Base-by-base conservation (phyloP, 306 rosid species). In the Mimosa pudica region DNA sequence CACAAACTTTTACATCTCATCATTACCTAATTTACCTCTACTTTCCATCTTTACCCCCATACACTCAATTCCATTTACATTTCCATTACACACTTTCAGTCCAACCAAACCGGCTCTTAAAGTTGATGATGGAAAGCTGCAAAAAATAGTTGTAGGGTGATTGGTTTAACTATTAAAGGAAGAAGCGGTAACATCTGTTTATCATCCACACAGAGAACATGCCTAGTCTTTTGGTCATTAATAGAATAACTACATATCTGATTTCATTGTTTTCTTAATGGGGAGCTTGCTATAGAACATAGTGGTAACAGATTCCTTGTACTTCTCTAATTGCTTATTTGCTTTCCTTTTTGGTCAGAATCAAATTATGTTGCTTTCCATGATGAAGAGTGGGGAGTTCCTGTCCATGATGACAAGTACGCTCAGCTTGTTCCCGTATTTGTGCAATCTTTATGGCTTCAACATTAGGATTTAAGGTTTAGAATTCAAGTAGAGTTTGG, bases 331-430 rank as follows among this genome's bases (percentile, higher is more conserved):
- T 38, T 70, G 70, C 85, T 86, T 49, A 86, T 79, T 73, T 66
- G n/a, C 49, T 81, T 66, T 77, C 47, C 33, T 82, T 82, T 82
- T 47, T 70, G 74, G 74, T 17, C 82, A 92, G 95, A 90, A 58
- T 88, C 88, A 70, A 75, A 86, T 69, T 89, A 92, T 86, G 81
- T 80, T 74, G 81, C 91, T 57, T 92, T 87, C 81, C 95, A 92
- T 73, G 95, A 89, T 12, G 88, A 78, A 80, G 94, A 90, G 79
- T 92, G 95, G 93, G 95, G 91, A 85, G 89, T 90, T 65, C 88
- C 89, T 49, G 88, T 90, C 77, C 95, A 89, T 69, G 90, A 88
- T 71, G 95, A 92, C 87, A 89, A 83, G 97, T 89, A 86, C 48
- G 92, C 79, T 57, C 81, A 58, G 51, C 70, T 79, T 80, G 48